Evolutionary conservation across 2,329 filamentous ascomycete genomes (phyloP).

Genomic region (Penicillium sp.): DNA sequence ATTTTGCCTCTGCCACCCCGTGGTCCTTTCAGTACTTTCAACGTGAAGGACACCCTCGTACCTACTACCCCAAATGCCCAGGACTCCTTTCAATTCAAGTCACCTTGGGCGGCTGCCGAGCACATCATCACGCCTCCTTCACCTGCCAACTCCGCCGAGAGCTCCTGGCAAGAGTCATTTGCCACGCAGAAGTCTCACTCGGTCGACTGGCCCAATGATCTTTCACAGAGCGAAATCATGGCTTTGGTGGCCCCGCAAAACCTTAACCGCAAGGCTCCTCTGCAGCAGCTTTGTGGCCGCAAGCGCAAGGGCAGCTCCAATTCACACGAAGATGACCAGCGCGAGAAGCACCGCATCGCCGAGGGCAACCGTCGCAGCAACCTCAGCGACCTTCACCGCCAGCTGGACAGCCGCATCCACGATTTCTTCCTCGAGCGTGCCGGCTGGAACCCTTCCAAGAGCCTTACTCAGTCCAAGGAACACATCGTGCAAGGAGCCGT

Average conservation of each 20-base stretch:
- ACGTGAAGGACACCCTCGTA: conserved; percentile 27
- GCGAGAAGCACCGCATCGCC: conserved; percentile 43
- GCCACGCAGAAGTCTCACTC: conserved; percentile 28
- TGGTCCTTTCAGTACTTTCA: conserved; percentile 41
- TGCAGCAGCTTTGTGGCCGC: conserved; percentile 42
- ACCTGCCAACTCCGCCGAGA: conserved; percentile 39
- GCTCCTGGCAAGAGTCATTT: conserved; percentile 38
- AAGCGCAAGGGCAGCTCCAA: conserved; percentile 40
- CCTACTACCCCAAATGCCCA: conserved; percentile 37
- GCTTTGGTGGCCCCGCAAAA: conserved; percentile 37
- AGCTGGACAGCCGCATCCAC: conserved; percentile 39
- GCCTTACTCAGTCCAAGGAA: conserved; percentile 42
- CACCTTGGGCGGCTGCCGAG: conserved; percentile 32
- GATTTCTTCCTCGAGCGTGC: conserved; percentile 42
- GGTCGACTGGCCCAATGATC: conserved; percentile 36
- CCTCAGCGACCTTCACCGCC: conserved; percentile 40
- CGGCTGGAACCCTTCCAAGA: conserved; percentile 43
- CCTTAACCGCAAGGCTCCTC: conserved; percentile 40
- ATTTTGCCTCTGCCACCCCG: conserved; percentile 38
- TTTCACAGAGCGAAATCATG: conserved; percentile 36
- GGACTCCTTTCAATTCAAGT: conserved; percentile 37
- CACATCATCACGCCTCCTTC: conserved; percentile 37
- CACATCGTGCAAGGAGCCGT: conserved; percentile 42
- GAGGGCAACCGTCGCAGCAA: conserved; percentile 44
- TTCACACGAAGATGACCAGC: conserved; percentile 39